Evolutionary conservation across 345 rosid species (phyloP).

Genomic region (Brassica cretica): DNA sequence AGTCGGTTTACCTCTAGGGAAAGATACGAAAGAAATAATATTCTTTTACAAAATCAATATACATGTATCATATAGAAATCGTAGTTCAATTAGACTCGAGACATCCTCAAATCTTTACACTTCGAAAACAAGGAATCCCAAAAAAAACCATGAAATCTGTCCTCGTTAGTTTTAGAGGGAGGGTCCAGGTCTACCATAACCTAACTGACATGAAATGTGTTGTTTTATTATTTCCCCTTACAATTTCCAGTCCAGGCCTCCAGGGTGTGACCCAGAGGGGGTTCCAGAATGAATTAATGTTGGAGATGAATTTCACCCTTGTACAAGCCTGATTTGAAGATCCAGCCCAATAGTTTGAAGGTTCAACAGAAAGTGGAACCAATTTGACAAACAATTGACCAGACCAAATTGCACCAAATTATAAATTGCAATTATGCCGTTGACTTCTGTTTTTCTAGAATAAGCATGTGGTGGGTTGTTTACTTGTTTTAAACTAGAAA

Average conservation of each 20-base stretch:
- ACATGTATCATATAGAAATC: not conserved
- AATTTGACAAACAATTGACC: constrained; percentile 1
- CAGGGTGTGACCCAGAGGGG: too few species aligned
- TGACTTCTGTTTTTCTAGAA: not conserved
- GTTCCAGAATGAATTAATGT: too few species aligned
- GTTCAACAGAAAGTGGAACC: not conserved
- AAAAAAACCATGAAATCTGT: not conserved
- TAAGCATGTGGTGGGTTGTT: constrained; percentile 3
- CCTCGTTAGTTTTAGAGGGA: not conserved
- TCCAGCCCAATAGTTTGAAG: too few species aligned
- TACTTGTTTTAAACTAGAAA: not conserved
- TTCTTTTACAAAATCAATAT: too few species aligned
- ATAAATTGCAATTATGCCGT: not conserved
- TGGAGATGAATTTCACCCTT: too few species aligned
- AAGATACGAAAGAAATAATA: not conserved
- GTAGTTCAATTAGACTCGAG: not conserved
- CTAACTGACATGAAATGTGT: not conserved
- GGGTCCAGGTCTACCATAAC: not conserved
- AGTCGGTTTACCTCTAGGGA: not conserved
- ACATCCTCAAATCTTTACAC: not conserved
- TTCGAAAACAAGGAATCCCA: not conserved
- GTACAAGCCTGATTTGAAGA: too few species aligned
- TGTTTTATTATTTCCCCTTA: too few species aligned
- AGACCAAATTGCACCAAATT: not conserved
- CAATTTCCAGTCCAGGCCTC: too few species aligned